phyloP scores from a whole-genome alignment of 1,284 basidiomycete species.

The Anthracocystis panici-leucophaei region DNA sequence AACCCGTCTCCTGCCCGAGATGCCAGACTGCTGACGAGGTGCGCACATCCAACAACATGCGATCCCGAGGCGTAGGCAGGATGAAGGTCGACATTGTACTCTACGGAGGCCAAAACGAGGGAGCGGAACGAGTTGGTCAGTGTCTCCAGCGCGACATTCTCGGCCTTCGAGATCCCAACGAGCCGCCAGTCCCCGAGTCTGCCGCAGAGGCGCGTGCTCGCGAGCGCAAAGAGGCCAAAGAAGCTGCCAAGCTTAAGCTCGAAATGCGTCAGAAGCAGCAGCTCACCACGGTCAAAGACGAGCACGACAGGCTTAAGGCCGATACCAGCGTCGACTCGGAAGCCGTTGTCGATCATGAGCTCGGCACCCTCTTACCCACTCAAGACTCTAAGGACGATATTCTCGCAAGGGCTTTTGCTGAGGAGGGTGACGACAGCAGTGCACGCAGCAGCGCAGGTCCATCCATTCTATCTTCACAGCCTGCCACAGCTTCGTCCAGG shows the following conservation, averaged over 20 bases:
- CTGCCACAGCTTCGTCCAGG: slow-evolving; percentile 16
- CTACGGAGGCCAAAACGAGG: slow-evolving; percentile 89
- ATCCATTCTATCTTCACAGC: slow-evolving; percentile 13
- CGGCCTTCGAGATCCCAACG: slow-evolving; percentile 65
- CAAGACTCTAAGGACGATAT: slow-evolving; percentile 47
- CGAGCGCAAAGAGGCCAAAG: slow-evolving; percentile 48
- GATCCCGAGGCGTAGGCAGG: slow-evolving; percentile 82
- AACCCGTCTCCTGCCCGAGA: slow-evolving; percentile 81
- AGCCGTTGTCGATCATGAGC: slow-evolving; percentile 27
- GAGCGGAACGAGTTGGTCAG: slow-evolving; percentile 79
- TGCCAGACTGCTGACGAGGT: slow-evolving; percentile 80
- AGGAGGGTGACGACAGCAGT: slow-evolving; percentile 23
- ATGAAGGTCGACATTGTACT: slow-evolving; percentile 88
- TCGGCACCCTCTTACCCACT: slow-evolving; percentile 12
- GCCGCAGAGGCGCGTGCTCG: slow-evolving; percentile 52
- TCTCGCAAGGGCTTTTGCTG: slow-evolving; percentile 48
- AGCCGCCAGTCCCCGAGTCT: slow-evolving; percentile 64
- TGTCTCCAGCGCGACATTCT: slow-evolving; percentile 67
- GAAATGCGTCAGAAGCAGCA: slow-evolving; percentile 19
- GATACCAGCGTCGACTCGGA: slow-evolving; percentile 42
- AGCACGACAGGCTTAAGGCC: slow-evolving; percentile 5
- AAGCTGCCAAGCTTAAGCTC: slow-evolving; percentile 22
- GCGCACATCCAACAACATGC: slow-evolving; percentile 81
- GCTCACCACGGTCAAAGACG: slow-evolving; percentile 11
- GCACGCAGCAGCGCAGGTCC: slow-evolving; percentile 10